phyloP scores from a whole-genome alignment of 345 rosid genomes.

The Punica granatum region DNA sequence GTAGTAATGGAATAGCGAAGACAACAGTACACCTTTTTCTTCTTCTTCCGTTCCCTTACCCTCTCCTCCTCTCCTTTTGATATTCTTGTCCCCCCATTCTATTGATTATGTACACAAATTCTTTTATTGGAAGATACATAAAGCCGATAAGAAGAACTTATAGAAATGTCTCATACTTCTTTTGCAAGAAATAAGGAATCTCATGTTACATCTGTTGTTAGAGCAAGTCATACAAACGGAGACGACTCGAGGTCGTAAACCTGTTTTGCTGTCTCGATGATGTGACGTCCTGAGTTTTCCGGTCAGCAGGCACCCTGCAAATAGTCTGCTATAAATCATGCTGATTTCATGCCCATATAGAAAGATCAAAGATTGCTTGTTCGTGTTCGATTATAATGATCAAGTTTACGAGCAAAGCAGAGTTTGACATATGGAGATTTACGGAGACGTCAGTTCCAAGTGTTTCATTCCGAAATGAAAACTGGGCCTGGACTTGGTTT shows the following conservation, averaged over 20 bases:
- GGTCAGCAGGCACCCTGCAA: not conserved
- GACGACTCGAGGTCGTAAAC: not conserved
- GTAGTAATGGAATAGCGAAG: slow-evolving; percentile 1
- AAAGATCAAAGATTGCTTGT: too few species aligned
- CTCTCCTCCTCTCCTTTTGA: too few species aligned
- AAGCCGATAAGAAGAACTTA: not conserved
- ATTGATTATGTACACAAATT: slow-evolving; percentile 2
- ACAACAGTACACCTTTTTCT: too few species aligned
- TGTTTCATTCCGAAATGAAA: too few species aligned
- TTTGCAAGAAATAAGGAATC: not conserved
- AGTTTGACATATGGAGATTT: too few species aligned
- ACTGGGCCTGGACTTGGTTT: too few species aligned
- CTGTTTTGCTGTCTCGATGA: not conserved
- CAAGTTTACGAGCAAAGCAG: too few species aligned
- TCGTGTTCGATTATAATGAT: too few species aligned
- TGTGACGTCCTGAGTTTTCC: not conserved
- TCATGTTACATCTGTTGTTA: too few species aligned
- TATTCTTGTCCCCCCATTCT: not conserved
- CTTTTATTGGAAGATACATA: slow-evolving; percentile 5
- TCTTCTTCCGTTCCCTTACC: not conserved
- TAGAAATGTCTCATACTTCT: not conserved
- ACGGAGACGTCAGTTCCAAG: too few species aligned
- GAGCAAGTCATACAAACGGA: too few species aligned
- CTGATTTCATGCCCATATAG: too few species aligned
- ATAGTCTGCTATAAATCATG: not conserved